Evolutionary conservation across 106 monocot genomes (phyloP), one percentile per base, ranked within the genome.

Genomic region (Phalaenopsis equestris): DNA sequence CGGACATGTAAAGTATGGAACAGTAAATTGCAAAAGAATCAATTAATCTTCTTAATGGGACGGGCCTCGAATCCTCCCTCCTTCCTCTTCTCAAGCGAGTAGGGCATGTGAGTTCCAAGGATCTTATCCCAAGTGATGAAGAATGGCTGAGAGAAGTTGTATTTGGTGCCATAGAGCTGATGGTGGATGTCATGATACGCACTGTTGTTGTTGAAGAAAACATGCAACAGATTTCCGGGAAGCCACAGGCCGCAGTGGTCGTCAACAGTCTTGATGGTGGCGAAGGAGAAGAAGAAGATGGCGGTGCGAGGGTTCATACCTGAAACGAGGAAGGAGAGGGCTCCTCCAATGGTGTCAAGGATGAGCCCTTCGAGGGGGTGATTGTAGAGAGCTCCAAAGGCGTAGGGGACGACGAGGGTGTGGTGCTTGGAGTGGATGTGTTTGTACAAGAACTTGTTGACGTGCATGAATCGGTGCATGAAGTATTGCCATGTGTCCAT

Each of bases 121-220:
- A 87, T 79, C 57, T 73, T 84, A 79, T 88, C 87, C 87, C 87
- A 88, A 1, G 76, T 36, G 21, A 82, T 74, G 23, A 86, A 86
- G 76, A 86, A 86, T 3, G 86, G 86, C 79, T 86, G 86, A 19
- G 82, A 78, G 78, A 79, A 86, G 70, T 86, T 86, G 70, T 86
- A 80, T 55, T 82, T 86, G 79, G 74, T 86, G 19, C 82, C 86
- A 42, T 80, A 75, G n/a, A 86, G 82, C 68, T 83, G 82, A 10
- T 86, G 86, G 42, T 86, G 86, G 36, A 86, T 56, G 41, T 86
- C 86, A 41, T 86, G 86, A 19, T 82, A 86, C 1, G 86, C 86
- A 3, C 70, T 43, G 30, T 83, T 86, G 79, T 86, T 86, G 48
- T 38, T 76, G 42, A 86, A 86, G 9, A 81, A 68, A 24, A 77